A percentile compares a stretch with the other conserved stretches of the same genome.
Conservation (phyloP, 805 yeast species). For the Vanderwaltozyma verrucispora region DNA sequence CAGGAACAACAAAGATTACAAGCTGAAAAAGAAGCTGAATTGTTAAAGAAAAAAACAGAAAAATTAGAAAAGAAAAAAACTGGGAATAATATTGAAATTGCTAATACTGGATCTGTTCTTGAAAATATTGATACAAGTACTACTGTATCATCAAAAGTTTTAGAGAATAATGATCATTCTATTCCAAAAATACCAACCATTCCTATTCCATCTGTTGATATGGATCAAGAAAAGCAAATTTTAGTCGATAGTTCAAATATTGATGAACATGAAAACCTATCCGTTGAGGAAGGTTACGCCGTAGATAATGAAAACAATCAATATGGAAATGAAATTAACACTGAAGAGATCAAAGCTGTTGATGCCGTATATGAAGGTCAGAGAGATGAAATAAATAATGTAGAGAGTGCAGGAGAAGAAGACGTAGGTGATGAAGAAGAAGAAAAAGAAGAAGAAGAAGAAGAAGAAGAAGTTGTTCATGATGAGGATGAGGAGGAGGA, state of each 20-base stretch:
- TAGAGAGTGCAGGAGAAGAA: no score
- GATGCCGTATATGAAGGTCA: no score
- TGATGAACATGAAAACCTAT: no score
- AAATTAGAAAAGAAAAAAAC: slow-evolving; percentile 28
- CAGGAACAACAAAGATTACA: slow-evolving; percentile 77
- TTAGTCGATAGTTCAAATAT: no score
- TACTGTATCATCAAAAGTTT: background rate
- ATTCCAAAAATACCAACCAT: no score
- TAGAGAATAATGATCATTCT: background rate
- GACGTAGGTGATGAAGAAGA: background rate
- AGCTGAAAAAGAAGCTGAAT: slow-evolving; percentile 58
- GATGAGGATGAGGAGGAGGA: slow-evolving; percentile 35
- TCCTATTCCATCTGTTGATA: background rate
- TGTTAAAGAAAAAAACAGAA: slow-evolving; percentile 42
- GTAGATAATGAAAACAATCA: background rate
- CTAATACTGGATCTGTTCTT: background rate
- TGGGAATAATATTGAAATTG: background rate
- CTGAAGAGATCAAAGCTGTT: no score
- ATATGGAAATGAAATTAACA: no score
- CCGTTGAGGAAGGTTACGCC: background rate
- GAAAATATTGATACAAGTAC: slow-evolving; percentile 1
- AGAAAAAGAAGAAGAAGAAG: slow-evolving; percentile 14
- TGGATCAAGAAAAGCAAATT: background rate
- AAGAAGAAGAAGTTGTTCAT: slow-evolving; percentile 24
- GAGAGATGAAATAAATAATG: background rate